These are phyloP conservation scores for Nyssa sinensis DNA, from an alignment of 148 eudicot species.

Conservation along the genomic window DNA sequence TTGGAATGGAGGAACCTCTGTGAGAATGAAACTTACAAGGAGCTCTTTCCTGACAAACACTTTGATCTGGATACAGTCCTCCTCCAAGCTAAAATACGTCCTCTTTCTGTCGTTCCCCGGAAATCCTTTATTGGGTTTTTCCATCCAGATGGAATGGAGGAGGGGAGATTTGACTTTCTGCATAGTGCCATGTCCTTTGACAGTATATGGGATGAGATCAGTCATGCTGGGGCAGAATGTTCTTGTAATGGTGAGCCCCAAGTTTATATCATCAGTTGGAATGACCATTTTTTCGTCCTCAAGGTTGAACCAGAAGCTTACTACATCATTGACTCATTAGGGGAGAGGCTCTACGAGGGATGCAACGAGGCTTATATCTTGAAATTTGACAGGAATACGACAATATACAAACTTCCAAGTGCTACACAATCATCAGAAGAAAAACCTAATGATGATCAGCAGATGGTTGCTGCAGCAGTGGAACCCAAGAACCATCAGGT, in stretches of 20 bases:
- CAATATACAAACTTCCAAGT: slow-evolving; percentile 45
- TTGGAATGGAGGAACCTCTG: slow-evolving; percentile 87
- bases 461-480: slow-evolving; percentile 15
- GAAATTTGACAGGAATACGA: slow-evolving; percentile 55
- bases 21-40: slow-evolving; percentile 58
- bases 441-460: slow-evolving; percentile 32
- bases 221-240: slow-evolving; percentile 24
- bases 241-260: slow-evolving; percentile 30
- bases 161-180: slow-evolving; percentile 78
- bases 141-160: slow-evolving; percentile 68
- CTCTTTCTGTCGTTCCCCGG: slow-evolving; percentile 66
- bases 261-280: slow-evolving; percentile 79
- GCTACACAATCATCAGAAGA: slow-evolving; percentile 30
- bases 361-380: slow-evolving; percentile 69
- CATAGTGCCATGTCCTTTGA: slow-evolving; percentile 93
- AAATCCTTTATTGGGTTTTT: slow-evolving; percentile 85
- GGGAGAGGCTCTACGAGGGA: slow-evolving; percentile 74
- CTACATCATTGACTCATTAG: slow-evolving; percentile 66
- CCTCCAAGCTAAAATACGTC: slow-evolving; percentile 70
- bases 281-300: slow-evolving; percentile 74
- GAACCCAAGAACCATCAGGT: slow-evolving; percentile 10
- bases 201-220: slow-evolving; percentile 80
- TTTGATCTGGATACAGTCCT: slow-evolving; percentile 89
- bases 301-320: slow-evolving; percentile 68
- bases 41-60: slow-evolving; percentile 85